Conservation (phyloP, 2,329 filamentous ascomycete species). For the Colletotrichum salicis region DNA sequence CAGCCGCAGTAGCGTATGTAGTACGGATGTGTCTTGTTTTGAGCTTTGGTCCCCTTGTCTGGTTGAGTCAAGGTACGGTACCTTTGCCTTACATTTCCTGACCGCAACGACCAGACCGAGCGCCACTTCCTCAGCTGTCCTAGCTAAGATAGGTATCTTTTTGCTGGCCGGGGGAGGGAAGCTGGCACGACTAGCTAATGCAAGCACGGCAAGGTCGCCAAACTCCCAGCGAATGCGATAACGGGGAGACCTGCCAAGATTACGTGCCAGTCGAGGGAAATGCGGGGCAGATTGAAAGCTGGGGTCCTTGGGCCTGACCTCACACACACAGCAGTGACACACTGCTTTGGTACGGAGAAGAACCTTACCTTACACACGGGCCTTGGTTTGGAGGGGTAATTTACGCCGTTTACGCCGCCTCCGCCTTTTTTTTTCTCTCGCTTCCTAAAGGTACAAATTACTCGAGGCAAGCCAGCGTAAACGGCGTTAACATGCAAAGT, state of each 20-base stretch:
- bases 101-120: slow-evolving; percentile 13
- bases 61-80: slow-evolving; percentile 25
- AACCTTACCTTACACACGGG: too few relatives aligned
- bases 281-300: slow-evolving; percentile 28
- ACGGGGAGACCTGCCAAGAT: slow-evolving; percentile 23
- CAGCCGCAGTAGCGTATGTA: background rate
- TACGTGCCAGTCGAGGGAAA: slow-evolving; percentile 16
- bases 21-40: slow-evolving; percentile 11
- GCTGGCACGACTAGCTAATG: background rate
- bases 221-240: background rate
- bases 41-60: slow-evolving; percentile 24
- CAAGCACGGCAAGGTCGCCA: background rate
- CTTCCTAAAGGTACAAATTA: background rate
- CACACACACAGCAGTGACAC: slow-evolving; percentile 10
- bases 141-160: slow-evolving; percentile 1
- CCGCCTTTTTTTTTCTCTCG: background rate
- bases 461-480: background rate
- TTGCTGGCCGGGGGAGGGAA: background rate
- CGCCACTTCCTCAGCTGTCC: background rate
- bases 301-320: slow-evolving; percentile 20
- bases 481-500: background rate
- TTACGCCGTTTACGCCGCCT: slow-evolving; percentile 31
- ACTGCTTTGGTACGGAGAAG: background rate
- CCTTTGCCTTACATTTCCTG: background rate
- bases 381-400: slow-evolving; percentile 19